These are phyloP conservation scores for Truncatella angustata DNA, from an alignment of 2,329 filamentous ascomycete genomes.

Conservation along the genomic window DNA sequence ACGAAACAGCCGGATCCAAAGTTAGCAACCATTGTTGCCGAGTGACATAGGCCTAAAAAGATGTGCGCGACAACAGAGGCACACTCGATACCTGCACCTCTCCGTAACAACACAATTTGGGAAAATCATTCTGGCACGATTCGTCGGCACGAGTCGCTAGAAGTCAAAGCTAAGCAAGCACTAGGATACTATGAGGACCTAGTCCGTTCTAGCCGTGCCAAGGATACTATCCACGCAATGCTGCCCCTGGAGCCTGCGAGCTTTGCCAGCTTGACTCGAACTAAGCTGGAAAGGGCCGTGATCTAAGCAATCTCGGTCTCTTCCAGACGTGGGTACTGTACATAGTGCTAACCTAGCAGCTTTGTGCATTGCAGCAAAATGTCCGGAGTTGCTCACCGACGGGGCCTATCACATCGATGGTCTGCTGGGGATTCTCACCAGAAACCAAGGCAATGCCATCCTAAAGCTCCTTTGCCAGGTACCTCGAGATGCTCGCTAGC, in stretches of 20 bases:
- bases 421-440: not conserved
- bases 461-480: not conserved
- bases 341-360: not conserved
- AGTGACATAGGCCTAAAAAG: too few species aligned
- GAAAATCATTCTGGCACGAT: not conserved
- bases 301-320: not conserved
- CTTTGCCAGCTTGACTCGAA: too few species aligned
- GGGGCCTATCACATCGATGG: constrained; percentile 5
- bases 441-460: not conserved
- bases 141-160: not conserved
- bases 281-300: not conserved
- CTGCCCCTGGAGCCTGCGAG: not conserved
- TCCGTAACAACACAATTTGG: not conserved
- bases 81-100: not conserved
- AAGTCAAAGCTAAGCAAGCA: not conserved
- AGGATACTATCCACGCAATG: not conserved
- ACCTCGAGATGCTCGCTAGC: not conserved
- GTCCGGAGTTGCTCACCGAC: not conserved
- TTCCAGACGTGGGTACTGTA: not conserved
- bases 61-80: too few species aligned
- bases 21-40: too few species aligned
- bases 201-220: constrained; percentile 6
- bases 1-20: too few species aligned
- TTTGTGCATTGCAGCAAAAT: not conserved
- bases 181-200: not conserved